Percentiles rank a stretch among this genome's conserved stretches.
phyloP scores from a whole-genome alignment of 2,329 filamentous ascomycete species.

The Lasiodiplodia hormozganensis region DNA sequence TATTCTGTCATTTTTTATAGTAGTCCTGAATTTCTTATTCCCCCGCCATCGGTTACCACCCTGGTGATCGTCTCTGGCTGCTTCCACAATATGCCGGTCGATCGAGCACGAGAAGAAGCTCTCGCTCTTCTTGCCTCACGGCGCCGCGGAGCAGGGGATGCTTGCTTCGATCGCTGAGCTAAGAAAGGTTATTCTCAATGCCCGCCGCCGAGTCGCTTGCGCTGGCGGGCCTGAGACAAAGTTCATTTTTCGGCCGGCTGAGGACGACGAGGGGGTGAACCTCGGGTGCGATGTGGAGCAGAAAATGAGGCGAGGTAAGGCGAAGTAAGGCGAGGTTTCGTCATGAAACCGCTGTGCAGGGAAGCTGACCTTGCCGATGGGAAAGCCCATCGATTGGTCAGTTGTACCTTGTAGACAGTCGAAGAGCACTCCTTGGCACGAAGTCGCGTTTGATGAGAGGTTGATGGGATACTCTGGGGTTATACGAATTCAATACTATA shows the following conservation, averaged over 20 bases:
- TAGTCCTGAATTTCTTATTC: neutral
- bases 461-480: neutral
- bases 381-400: neutral
- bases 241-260: neutral
- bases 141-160: neutral
- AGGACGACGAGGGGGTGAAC: neutral
- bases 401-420: neutral
- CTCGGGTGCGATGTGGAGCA: neutral
- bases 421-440: neutral
- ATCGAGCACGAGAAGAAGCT: neutral
- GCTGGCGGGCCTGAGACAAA: neutral
- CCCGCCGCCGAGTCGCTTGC: neutral
- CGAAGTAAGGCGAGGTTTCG: neutral
- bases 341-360: neutral
- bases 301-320: neutral
- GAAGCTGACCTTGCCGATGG: neutral
- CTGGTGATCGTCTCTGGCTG: neutral
- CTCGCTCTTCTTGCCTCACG: neutral
- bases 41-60: neutral
- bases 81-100: neutral
- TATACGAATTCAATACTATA: neutral
- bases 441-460: neutral
- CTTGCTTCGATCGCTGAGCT: neutral
- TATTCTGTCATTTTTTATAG: neutral
- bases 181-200: neutral